A percentile compares a stretch with the other conserved stretches of the same genome.
phyloP scores from a whole-genome alignment of 2,329 filamentous ascomycete species.

The Fusarium sp. region DNA sequence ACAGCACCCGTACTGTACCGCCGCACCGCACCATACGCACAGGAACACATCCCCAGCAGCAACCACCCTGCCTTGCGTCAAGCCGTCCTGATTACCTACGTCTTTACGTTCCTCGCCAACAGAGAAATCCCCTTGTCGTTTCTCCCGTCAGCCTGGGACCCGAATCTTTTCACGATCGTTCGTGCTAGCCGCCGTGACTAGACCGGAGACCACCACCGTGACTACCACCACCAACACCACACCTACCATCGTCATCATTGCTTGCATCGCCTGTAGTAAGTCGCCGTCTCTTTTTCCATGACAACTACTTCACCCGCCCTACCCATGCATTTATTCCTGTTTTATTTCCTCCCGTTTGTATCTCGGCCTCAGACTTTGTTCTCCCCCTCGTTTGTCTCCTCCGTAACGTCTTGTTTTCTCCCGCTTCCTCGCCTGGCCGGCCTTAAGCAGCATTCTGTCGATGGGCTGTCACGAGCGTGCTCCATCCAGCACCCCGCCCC shows the following conservation, averaged over 20 bases:
- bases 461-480: conserved; percentile 48
- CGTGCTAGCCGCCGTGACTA: conserved; percentile 40
- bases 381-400: not conserved
- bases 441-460: conserved; percentile 36
- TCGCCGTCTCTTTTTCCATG: conserved; percentile 8
- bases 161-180: conserved; percentile 37
- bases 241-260: conserved; percentile 40
- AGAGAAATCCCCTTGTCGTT: conserved; percentile 29
- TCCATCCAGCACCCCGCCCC: conserved; percentile 48
- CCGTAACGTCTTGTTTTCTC: conserved; percentile 16
- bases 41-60: conserved; percentile 38
- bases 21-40: conserved; percentile 28
- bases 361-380: not conserved
- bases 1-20: conserved; percentile 36
- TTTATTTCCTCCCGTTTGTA: not conserved
- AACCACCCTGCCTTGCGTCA: conserved; percentile 32
- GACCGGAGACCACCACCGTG: conserved; percentile 35
- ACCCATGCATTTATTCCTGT: not conserved
- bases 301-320: conserved; percentile 8
- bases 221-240: conserved; percentile 28
- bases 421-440: conserved; percentile 8
- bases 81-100: conserved; percentile 25
- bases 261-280: conserved; percentile 33
- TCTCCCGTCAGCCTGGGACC: conserved; percentile 21
- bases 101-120: conserved; percentile 21